Evolutionary conservation across 768 basidiomycete species (phyloP).

Genomic region (Asterophora parasitica): DNA sequence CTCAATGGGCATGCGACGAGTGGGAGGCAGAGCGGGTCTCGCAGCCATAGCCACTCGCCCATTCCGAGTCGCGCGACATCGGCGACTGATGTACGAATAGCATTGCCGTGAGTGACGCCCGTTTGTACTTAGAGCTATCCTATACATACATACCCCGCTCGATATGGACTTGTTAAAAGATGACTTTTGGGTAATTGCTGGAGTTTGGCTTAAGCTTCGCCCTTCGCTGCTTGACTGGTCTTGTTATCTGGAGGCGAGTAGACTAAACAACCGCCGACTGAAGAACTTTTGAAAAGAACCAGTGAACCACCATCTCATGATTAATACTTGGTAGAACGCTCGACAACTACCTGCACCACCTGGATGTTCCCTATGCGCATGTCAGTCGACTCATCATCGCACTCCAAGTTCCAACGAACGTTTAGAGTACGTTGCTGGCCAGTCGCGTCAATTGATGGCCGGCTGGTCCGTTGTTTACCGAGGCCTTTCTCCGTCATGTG

Average conservation of each 20-base stretch:
- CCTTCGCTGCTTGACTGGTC: no score
- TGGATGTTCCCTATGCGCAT: no score
- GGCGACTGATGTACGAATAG: constrained; percentile 13
- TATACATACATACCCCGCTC: constrained; percentile 15
- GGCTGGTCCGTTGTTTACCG: background rate
- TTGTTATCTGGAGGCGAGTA: no score
- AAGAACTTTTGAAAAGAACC: no score
- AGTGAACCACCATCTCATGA: no score
- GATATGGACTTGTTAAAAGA: constrained; percentile 17
- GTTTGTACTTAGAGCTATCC: constrained; percentile 5
- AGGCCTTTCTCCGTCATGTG: constrained; percentile 3
- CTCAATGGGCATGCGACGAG: constrained; percentile 10
- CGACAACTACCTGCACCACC: no score
- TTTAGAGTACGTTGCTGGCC: no score
- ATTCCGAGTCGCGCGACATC: constrained; percentile 20
- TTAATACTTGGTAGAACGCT: no score
- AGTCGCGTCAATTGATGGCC: background rate
- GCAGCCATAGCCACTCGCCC: constrained; percentile 55
- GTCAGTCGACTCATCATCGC: no score
- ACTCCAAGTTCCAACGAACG: no score
- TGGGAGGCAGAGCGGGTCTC: constrained; percentile 32
- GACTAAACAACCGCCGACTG: no score
- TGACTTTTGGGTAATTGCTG: constrained; percentile 11
- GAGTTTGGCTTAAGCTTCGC: background rate
- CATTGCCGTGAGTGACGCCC: constrained; percentile 4